Base-by-base conservation (phyloP, 2,329 filamentous ascomycete species). In the Plenodomus biglobosus region DNA sequence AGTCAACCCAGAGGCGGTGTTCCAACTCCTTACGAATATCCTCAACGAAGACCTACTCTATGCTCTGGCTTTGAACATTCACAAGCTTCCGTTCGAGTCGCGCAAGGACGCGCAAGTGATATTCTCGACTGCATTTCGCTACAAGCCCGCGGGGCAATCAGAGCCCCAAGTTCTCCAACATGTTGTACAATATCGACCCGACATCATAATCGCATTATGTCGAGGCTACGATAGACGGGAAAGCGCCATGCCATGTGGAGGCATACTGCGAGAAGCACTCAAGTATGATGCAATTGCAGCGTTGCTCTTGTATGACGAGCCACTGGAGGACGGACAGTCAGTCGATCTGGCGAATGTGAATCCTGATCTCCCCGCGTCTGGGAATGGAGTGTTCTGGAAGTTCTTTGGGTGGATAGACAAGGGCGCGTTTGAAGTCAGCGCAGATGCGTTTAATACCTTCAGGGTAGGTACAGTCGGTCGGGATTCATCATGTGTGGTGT, bases 361-460 rank as follows among this genome's bases (percentile, higher is more conserved):
- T 63, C 84, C 87, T 39, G 86, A 90, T 51, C 75, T 84, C 35
- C 84, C 82, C 27, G 88, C 94, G 62, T 87, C 82, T 39, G 92
- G 92, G 11, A 81, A 85, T 38, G 92, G 92, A 2, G 85, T 96
- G 1, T 96, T 99, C 71, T 99, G 94, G 94, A 86, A 84, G 39
- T 97, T 97, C 75, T 97, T 99, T 68, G 85, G 88, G 53, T 99
- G 92, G 90, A 95, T 99, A 64, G 92, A 97, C 75, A 90, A 90
- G 74, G 90, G 91, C 61, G 92, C 88, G 22, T 99, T 99, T 66
- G 94, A 99, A 76, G 90, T 97, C 58, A 92, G 91, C 63, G 92
- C 94, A 24, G 94, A 99, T 77, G 92, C 94, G 1, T 99, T 99
- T 72, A 96, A 92, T 49, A 97, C 92, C 3, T 99, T 99, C 74